Percentiles rank a stretch among this genome's conserved stretches.
phyloP scores from a whole-genome alignment of 768 basidiomycete species.

The Kwoniella mangroviensis region DNA sequence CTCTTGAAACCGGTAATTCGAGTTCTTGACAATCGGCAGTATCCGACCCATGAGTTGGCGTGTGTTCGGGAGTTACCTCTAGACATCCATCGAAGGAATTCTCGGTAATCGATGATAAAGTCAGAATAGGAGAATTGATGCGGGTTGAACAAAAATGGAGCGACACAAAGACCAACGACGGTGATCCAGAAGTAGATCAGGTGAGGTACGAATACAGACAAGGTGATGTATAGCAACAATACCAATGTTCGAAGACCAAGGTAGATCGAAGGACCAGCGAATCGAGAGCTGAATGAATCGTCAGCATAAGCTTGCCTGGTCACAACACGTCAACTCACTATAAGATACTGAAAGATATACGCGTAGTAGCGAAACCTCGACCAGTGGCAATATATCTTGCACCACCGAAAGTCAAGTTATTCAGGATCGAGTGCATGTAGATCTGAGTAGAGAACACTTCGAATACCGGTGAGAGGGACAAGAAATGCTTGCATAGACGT shows the following conservation, averaged over 20 bases:
- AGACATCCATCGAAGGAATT: constrained; percentile 99
- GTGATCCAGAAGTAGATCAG: constrained; percentile 98
- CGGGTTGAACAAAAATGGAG: constrained; percentile 99
- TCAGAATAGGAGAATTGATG: constrained; percentile 98
- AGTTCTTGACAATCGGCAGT: constrained; percentile 95
- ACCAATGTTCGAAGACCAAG: constrained; percentile 91
- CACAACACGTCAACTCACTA: constrained; percentile 59
- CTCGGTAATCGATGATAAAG: constrained; percentile 95
- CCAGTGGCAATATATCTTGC: constrained; percentile 98
- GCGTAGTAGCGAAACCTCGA: constrained; percentile 95
- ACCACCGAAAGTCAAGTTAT: constrained; percentile 95
- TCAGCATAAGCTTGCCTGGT: not conserved
- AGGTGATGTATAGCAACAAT: constrained; percentile 89
- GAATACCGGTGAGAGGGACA: constrained; percentile 91
- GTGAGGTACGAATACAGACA: constrained; percentile 88
- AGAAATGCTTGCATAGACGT: constrained; percentile 90
- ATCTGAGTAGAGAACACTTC: constrained; percentile 99
- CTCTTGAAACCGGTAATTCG: constrained; percentile 99
- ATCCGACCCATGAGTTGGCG: constrained; percentile 98
- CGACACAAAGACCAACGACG: constrained; percentile 84
- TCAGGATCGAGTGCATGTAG: constrained; percentile 95
- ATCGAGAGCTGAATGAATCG: constrained; percentile 68
- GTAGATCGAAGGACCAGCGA: constrained; percentile 98
- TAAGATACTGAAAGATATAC: constrained; percentile 90
- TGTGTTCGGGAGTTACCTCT: constrained; percentile 97